Evolutionary conservation across 179 eudicot species (phyloP).

Genomic region (Nepenthes alata): DNA sequence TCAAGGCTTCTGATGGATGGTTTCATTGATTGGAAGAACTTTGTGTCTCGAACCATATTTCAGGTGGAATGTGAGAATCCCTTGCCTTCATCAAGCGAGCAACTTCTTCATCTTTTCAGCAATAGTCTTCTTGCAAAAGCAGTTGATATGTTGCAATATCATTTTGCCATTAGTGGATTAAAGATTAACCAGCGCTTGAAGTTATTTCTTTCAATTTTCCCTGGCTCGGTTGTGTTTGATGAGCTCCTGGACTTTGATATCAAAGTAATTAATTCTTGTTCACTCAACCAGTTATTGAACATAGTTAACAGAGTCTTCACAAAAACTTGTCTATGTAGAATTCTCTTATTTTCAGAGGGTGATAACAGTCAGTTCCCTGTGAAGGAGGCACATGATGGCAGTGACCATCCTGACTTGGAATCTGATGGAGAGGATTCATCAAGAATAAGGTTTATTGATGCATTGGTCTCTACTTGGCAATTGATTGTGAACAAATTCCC

Average conservation of each 20-base stretch:
- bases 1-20: constrained; percentile 39
- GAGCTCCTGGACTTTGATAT: constrained; percentile 34
- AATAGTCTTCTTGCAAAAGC: constrained; percentile 63
- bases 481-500: constrained; percentile 44
- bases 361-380: constrained; percentile 11
- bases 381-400: constrained; percentile 16
- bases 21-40: constrained; percentile 58
- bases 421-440: constrained; percentile 19
- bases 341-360: constrained; percentile 41
- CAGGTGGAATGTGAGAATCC: constrained; percentile 27
- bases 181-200: constrained; percentile 31
- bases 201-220: constrained; percentile 46
- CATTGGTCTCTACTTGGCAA: constrained; percentile 56
- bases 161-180: constrained; percentile 26
- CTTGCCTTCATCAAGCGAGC: constrained; percentile 31
- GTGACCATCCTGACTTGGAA: constrained; percentile 12
- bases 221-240: constrained; percentile 16
- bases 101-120: constrained; percentile 31
- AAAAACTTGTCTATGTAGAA: constrained; percentile 44
- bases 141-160: constrained; percentile 34
- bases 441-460: constrained; percentile 37
- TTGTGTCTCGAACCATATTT: constrained; percentile 42
- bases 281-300: constrained; percentile 38
- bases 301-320: constrained; percentile 50
- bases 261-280: constrained; percentile 20